Conservation (phyloP, 164 flowering plant species). For the Stephania cephalantha region DNA sequence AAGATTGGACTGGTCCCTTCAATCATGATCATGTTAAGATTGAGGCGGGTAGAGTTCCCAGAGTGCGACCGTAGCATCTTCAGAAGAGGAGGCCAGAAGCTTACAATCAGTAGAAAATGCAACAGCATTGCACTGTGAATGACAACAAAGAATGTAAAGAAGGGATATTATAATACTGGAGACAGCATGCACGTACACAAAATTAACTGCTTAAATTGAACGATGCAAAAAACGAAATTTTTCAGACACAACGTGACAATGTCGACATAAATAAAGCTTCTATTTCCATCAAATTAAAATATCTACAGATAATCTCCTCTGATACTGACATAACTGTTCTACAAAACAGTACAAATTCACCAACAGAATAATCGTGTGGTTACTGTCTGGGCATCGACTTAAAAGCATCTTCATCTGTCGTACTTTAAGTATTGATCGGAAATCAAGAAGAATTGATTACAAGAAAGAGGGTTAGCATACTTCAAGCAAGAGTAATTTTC, state of each 20-base stretch:
- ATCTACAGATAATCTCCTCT: not conserved
- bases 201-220: not conserved
- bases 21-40: slow-evolving; percentile 1
- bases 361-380: too few species aligned
- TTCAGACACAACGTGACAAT: too few species aligned
- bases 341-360: too few species aligned
- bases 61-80: slow-evolving; percentile 73
- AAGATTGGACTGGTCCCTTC: not conserved
- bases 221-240: not conserved
- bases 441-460: too few species aligned
- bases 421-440: too few species aligned
- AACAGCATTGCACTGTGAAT: slow-evolving; percentile 76
- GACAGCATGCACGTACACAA: not conserved
- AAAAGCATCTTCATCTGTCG: too few species aligned
- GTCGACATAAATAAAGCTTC: not conserved
- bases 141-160: not conserved
- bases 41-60: slow-evolving; percentile 92
- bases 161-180: not conserved
- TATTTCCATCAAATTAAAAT: not conserved
- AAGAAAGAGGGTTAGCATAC: too few species aligned
- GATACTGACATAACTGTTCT: too few species aligned
- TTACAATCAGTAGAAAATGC: slow-evolving; percentile 59
- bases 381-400: too few species aligned
- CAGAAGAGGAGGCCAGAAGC: slow-evolving; percentile 80
- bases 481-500: too few species aligned